Conservation (phyloP, 805 yeast genomes). For the Henningerozyma blattae region DNA sequence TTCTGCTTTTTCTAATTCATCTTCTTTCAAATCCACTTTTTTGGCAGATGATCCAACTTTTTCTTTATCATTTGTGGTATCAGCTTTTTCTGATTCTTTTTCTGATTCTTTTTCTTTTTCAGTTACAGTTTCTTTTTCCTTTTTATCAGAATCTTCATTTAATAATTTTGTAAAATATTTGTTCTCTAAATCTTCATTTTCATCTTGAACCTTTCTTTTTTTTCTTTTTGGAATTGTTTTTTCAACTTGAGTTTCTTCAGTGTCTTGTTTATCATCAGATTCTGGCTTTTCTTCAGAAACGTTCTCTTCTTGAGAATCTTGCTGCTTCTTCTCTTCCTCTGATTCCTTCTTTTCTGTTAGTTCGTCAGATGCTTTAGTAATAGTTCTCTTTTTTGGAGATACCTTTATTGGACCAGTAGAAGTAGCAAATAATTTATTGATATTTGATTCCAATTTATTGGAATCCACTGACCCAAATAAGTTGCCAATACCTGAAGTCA, state of each 20-base stretch:
- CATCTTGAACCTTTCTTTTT: slow-evolving; percentile 14
- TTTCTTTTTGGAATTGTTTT: slow-evolving; percentile 3
- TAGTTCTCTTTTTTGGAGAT: neutral
- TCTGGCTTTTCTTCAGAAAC: too few species aligned
- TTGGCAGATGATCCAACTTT: slow-evolving; percentile 31
- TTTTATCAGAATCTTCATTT: slow-evolving; percentile 22
- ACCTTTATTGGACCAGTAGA: slow-evolving; percentile 37
- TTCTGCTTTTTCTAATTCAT: slow-evolving; percentile 73
- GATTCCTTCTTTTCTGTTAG: too few species aligned
- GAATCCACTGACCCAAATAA: slow-evolving; percentile 24
- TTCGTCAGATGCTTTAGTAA: slow-evolving; percentile 5
- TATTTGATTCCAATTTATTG: slow-evolving; percentile 22
- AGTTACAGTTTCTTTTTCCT: slow-evolving; percentile 8
- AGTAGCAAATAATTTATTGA: slow-evolving; percentile 26
- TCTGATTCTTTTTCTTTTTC: too few species aligned
- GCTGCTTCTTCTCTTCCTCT: too few species aligned
- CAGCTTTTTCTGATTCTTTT: slow-evolving; percentile 9
- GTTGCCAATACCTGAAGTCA: slow-evolving; percentile 19
- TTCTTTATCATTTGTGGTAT: slow-evolving; percentile 16
- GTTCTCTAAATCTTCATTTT: slow-evolving; percentile 39
- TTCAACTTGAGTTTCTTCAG: slow-evolving; percentile 7
- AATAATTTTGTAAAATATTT: slow-evolving; percentile 40
- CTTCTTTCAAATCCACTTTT: slow-evolving; percentile 47
- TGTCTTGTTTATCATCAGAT: too few species aligned
- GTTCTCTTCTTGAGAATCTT: too few species aligned